These are phyloP conservation scores for Ganoderma multipileum DNA, from an alignment of 1,284 basidiomycete species.

Conservation along the genomic window DNA sequence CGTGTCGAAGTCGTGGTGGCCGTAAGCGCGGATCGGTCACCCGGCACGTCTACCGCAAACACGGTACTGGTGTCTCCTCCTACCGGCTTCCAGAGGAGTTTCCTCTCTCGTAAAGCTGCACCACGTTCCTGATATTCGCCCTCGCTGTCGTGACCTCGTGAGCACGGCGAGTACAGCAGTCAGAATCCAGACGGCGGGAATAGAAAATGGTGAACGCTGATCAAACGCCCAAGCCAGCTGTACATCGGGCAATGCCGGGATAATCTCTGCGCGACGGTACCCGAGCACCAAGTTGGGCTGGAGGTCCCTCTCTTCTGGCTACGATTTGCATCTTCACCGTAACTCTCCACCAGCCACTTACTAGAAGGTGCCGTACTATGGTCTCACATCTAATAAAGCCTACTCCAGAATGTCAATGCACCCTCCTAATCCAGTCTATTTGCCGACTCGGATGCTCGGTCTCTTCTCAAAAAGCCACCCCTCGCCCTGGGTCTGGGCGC, in stretches of 20 bases:
- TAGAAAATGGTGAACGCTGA: background rate
- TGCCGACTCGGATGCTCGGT: background rate
- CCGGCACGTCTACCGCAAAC: background rate
- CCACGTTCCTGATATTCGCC: background rate
- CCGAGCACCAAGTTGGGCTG: background rate
- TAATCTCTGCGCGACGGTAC: background rate
- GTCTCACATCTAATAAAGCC: background rate
- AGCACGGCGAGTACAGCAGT: background rate
- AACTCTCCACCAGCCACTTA: background rate
- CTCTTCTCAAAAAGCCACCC: background rate
- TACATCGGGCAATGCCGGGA: background rate
- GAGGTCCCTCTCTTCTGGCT: background rate
- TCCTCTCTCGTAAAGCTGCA: background rate
- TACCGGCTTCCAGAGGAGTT: background rate
- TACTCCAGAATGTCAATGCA: background rate
- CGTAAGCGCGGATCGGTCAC: background rate
- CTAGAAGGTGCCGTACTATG: background rate
- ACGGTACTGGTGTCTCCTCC: background rate
- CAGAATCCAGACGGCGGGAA: background rate
- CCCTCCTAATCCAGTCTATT: background rate
- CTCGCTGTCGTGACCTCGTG: background rate
- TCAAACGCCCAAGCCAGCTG: background rate
- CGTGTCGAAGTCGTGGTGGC: background rate
- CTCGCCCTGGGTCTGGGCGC: background rate
- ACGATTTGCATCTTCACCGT: background rate